Evolutionary conservation across 805 yeast species (phyloP).

Genomic region (Nakazawaea ernobii): DNA sequence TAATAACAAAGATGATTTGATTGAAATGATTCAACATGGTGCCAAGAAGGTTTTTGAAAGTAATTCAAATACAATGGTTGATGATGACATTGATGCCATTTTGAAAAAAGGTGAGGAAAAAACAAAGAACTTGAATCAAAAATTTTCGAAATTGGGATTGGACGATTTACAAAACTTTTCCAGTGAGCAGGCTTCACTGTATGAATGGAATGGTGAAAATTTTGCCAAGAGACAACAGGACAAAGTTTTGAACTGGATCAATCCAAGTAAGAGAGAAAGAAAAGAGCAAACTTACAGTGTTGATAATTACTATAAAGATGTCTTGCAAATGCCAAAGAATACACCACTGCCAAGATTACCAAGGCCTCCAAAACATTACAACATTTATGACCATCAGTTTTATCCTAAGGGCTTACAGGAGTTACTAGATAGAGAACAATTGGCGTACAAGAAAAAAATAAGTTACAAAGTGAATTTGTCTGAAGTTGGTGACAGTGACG

Average conservation of each 20-base stretch:
- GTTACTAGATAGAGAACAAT: constrained; percentile 58
- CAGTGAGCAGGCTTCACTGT: constrained; percentile 74
- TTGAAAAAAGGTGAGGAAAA: constrained; percentile 75
- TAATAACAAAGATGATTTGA: constrained; percentile 72
- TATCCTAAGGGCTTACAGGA: constrained; percentile 49
- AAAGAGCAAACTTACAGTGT: constrained; percentile 75
- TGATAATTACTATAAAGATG: constrained; percentile 73
- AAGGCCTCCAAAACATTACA: constrained; percentile 58
- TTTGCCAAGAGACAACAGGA: constrained; percentile 56
- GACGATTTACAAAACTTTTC: constrained; percentile 93
- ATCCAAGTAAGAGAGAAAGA: constrained; percentile 70
- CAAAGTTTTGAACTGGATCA: constrained; percentile 53
- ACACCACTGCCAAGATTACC: constrained; percentile 38
- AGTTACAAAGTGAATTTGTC: constrained; percentile 52
- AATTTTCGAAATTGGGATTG: constrained; percentile 79
- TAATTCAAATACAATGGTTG: constrained; percentile 25
- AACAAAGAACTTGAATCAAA: constrained; percentile 72
- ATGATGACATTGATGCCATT: constrained; percentile 79
- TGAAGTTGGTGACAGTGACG: constrained; percentile 58
- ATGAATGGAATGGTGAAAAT: constrained; percentile 94
- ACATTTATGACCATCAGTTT: constrained; percentile 71
- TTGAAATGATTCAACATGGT: constrained; percentile 96
- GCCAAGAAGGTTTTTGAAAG: constrained; percentile 80
- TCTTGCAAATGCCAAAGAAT: constrained; percentile 36
- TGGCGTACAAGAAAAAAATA: constrained; percentile 54